Evolutionary conservation across 83 land plant genomes (phyloP).

Genomic region (Thuja plicata): DNA sequence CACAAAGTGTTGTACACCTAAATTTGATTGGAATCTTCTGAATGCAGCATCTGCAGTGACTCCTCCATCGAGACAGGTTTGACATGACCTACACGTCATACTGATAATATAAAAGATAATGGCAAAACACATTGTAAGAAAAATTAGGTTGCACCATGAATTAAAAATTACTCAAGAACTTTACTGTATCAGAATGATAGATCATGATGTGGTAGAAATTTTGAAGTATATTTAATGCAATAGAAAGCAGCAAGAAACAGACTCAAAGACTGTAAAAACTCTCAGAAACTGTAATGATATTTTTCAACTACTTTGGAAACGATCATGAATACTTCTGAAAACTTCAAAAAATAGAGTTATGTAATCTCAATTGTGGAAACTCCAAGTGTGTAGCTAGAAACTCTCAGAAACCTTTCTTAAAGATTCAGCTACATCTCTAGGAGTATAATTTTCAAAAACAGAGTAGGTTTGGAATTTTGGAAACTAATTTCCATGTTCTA

Average conservation of each 20-base stretch:
- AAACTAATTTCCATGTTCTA: no score
- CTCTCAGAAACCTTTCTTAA: no score
- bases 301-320: neutral
- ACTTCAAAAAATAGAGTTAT: no score
- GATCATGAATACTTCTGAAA: neutral
- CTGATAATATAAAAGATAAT: neutral
- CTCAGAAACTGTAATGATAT: neutral
- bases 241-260: neutral
- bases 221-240: neutral
- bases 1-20: neutral
- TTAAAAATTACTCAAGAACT: neutral
- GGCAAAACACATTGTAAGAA: neutral
- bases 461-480: no score
- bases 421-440: no score
- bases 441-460: no score
- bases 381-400: no score
- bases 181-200: neutral
- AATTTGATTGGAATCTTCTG: neutral
- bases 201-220: neutral
- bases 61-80: neutral
- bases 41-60: neutral
- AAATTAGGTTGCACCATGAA: neutral
- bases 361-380: no score
- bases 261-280: neutral
- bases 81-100: neutral